Evolutionary conservation across 2,329 filamentous ascomycete genomes (phyloP), one percentile per base, ranked within the genome.

Genomic region (Microcera coccophila): DNA sequence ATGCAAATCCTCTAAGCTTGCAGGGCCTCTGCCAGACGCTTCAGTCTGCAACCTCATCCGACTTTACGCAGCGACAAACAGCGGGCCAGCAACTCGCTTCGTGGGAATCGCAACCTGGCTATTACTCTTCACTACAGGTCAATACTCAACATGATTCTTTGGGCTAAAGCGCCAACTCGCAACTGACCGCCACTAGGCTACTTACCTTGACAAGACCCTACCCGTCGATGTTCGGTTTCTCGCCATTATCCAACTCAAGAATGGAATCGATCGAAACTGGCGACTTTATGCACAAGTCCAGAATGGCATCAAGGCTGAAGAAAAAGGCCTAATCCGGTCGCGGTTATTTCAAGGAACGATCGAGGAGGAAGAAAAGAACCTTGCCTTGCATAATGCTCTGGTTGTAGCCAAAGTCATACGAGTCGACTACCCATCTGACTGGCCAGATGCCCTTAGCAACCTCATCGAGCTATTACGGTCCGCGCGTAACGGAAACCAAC

Each of bases 231-330:
- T 91, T 40, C 86, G 93, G 48, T 90, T 95, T 59, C 82, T 96
- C 10, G 87, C 91, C 41, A 81, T 97, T 44, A 95, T 97, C 54
- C 87, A 95, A 62, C 76, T 98, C 41, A 97, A 97, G 64, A 96
- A 97, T 64, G 93, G 90, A 42, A 90, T 97, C 65, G 91, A 97
- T 63, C 90, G 85, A 62, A 89, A 90, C 66, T 98, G 93, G 93
- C 79, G 93, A 12, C 54, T 68, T n/a, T 61, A 88, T 76, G 62
- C 69, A 24, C 54, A 67, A 44, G 38, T 62, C 20, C 74, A 71
- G 62, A 87, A 86, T 24, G 81, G 87, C 38, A 78, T 85, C 43
- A 81, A 84, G 62, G 78, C 79, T 20, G 78, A 85, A 16, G 87
- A 95, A 61, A 96, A 93, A 65, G 70, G 76, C 9, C 62, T 77